Percentiles rank a stretch among this genome's conserved stretches.
phyloP scores from a whole-genome alignment of 768 basidiomycete genomes.

The Pholiota microspora region DNA sequence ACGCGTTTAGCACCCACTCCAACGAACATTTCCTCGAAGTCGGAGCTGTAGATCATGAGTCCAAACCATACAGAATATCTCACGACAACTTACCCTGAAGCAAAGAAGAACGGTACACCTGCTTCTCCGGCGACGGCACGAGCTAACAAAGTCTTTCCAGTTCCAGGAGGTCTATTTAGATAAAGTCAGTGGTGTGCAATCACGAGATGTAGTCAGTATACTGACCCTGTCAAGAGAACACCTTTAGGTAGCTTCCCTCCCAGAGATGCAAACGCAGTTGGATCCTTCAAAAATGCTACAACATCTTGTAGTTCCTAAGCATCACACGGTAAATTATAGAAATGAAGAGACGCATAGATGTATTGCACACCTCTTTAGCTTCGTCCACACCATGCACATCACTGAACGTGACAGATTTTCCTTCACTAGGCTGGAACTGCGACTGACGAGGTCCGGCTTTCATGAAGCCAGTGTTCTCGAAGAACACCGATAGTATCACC shows the following conservation, averaged over 20 bases:
- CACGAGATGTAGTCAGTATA: slow-evolving; percentile 3
- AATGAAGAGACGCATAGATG: neutral
- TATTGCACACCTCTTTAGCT: slow-evolving; percentile 70
- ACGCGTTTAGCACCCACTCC: slow-evolving; percentile 95
- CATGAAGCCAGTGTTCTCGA: slow-evolving; percentile 92
- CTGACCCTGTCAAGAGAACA: slow-evolving; percentile 78
- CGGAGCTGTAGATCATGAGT: slow-evolving; percentile 50
- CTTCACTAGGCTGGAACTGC: slow-evolving; percentile 81
- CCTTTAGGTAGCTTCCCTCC: slow-evolving; percentile 96
- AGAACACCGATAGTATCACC: slow-evolving; percentile 81
- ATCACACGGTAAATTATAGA: neutral
- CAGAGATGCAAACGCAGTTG: slow-evolving; percentile 82
- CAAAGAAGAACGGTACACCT: slow-evolving; percentile 96
- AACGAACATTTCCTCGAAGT: slow-evolving; percentile 98
- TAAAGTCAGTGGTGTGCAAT: slow-evolving; percentile 8
- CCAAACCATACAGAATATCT: slow-evolving; percentile 1
- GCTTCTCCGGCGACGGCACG: slow-evolving; percentile 97
- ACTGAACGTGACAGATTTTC: slow-evolving; percentile 83
- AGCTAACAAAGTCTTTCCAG: slow-evolving; percentile 98
- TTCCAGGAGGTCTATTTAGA: slow-evolving; percentile 67
- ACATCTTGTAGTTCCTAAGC: slow-evolving; percentile 87
- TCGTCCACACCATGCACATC: slow-evolving; percentile 99
- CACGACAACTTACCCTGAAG: slow-evolving; percentile 65
- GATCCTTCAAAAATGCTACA: slow-evolving; percentile 94
- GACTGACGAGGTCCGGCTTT: slow-evolving; percentile 80